Base-by-base conservation (phyloP, 495 filamentous ascomycete genomes). In the Trichoderma asperelloides region DNA sequence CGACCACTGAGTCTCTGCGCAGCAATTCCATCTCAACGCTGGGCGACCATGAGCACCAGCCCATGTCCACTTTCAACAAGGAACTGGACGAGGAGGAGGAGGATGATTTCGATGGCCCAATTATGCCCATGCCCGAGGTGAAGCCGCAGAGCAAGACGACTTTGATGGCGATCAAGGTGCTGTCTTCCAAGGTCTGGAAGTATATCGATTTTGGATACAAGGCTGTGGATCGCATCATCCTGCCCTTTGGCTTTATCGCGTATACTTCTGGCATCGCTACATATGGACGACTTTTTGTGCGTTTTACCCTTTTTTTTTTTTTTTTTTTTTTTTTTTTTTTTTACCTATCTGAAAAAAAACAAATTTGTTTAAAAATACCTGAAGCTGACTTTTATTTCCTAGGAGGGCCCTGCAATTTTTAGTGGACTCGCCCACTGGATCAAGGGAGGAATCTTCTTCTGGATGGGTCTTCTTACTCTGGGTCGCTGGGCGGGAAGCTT, bases 361-460 rank as follows among this genome's bases (percentile, higher is more conserved):
- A n/a, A n/a, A n/a, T n/a, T n/a, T n/a, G n/a, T 23, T 41, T 3
- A 37, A 37, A 37, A 37, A 37, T 37, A 37, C n/a, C n/a, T n/a
- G n/a, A n/a, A n/a, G n/a, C 33, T 37, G 33, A 37, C 33, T 0
- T 37, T 37, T 37, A 25, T 33, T 5, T 9, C 11, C 28, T 69
- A 88, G 85, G 83, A 86, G 71, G 84, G 79, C 13, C 72, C 73
- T 41, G 79, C 82, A 25, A 77, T 96, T 63, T 95, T 96, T 82
- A 93, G 89, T 71, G 91, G 93, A 6, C 81, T 96, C 43, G 94
- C 95, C 40, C 95, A 98, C 76, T 96, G 91, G 77, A 90, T 97
- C 75, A 98, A 98, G 74, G 95, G 94, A 65, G 91, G 92, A n/a
- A 91, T 98, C 67, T 98, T 98, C 79, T 91, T 97, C 77, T 92